Base-by-base conservation (phyloP, 106 monocot genomes). In the Acorus gramineus region DNA sequence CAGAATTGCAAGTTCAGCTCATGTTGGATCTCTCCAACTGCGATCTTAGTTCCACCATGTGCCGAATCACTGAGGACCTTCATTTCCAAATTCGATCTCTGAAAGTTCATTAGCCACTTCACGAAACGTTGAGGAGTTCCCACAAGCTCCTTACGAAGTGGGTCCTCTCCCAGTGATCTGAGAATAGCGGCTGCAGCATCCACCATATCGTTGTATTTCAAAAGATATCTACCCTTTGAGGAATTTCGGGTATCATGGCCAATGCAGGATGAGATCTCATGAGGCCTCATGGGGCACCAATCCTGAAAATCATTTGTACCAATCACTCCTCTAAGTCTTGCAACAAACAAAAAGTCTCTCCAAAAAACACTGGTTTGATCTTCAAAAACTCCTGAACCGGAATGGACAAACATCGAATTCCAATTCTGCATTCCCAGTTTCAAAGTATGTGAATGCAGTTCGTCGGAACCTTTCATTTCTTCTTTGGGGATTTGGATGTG, bases 51-150 rank as follows among this genome's bases (percentile, higher is more conserved):
- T 56, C 46, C 48, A 9, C 53, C 49, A 64, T 77, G 69, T 60
- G 47, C 53, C 51, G 62, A 78, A 7, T 76, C 78, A 54, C 75
- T 80, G 44, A 78, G 45, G 47, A 28, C 28, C 28, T 69, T 91
- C 54, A 74, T 43, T 14, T 81, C 83, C 28, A 80, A 67, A 47
- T 64, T 75, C 8, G 86, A 74, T 28, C 66, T 83, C 71, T 76
- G 92, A 64, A 92, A 92, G 46, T 80, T 85, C 88, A 92, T 79
- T 56, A 98, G 55, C 98, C 98, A 98, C 48, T 84, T 78, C 52
- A 91, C 74, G 49, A 92, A 98, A 4, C 88, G 82, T n/a, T 67
- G 59, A 49, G 98, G 98, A 45, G 98, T 98, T n/a, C 72, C 71
- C 47, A 78, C 14, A 47, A 98, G 88, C 78, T 92, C 92, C 71